A percentile compares a stretch with the other conserved stretches of the same genome.
Conservation (phyloP, 345 rosid genomes). For the Pugionium cornutum region DNA sequence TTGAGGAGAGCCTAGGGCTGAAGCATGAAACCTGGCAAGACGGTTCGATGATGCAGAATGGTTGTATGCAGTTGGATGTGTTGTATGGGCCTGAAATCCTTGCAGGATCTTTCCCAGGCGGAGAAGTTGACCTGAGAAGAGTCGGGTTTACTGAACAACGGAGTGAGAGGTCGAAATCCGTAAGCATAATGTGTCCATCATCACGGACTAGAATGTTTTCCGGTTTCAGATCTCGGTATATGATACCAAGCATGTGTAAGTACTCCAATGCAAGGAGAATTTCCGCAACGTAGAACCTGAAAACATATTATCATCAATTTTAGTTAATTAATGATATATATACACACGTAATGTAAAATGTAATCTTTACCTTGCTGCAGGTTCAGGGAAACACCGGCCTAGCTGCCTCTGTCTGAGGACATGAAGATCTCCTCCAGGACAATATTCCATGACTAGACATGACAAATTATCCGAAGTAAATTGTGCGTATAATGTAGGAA, state of each 20-base stretch:
- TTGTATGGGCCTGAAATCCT: slow-evolving; percentile 74
- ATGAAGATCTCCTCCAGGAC: slow-evolving; percentile 97
- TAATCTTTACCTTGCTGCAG: slow-evolving; percentile 76
- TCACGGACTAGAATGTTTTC: slow-evolving; percentile 96
- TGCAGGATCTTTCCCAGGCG: slow-evolving; percentile 54
- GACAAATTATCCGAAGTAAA: slow-evolving; percentile 86
- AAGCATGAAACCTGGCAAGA: slow-evolving; percentile 86
- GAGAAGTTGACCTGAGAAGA: slow-evolving; percentile 65
- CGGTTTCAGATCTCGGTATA: slow-evolving; percentile 90
- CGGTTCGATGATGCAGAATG: slow-evolving; percentile 73
- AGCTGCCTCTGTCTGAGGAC: slow-evolving; percentile 94
- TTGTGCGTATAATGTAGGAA: slow-evolving; percentile 84
- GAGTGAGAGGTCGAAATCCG: slow-evolving; percentile 92
- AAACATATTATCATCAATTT: slow-evolving; percentile 2
- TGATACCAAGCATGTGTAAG: slow-evolving; percentile 95
- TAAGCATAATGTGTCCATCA: slow-evolving; percentile 98
- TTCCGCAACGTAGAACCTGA: slow-evolving; percentile 95
- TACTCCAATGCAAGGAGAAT: slow-evolving; percentile 97
- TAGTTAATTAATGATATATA: background rate
- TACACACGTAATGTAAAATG: background rate
- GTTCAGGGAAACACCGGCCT: slow-evolving; percentile 78
- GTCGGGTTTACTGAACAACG: slow-evolving; percentile 90
- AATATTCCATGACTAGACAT: slow-evolving; percentile 94
- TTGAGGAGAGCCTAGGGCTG: slow-evolving; percentile 78
- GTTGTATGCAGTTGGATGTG: slow-evolving; percentile 72